These are phyloP conservation scores for Hymenoscyphus infarciens DNA, from an alignment of 2,329 filamentous ascomycete species.

Conservation along the genomic window DNA sequence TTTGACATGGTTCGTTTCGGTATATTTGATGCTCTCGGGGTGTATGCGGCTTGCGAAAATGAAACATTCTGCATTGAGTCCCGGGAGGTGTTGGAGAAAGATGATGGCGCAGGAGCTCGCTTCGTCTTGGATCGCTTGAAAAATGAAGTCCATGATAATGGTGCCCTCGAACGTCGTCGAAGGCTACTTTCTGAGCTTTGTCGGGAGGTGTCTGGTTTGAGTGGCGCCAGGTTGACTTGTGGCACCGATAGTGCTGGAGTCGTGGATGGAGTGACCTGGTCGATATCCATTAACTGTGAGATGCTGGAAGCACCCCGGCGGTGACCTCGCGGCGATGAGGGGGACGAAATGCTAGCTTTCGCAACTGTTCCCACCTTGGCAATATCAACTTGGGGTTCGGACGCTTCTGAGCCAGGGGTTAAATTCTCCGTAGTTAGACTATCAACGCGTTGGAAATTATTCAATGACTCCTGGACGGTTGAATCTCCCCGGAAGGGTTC, in stretches of 20 bases:
- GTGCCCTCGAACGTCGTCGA: slow-evolving; percentile 29
- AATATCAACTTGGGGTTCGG: slow-evolving; percentile 42
- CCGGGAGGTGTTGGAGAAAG: slow-evolving; percentile 88
- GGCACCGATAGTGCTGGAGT: slow-evolving; percentile 33
- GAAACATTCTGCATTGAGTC: slow-evolving; percentile 66
- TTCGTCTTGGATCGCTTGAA: slow-evolving; percentile 56
- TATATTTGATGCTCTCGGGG: slow-evolving; percentile 37
- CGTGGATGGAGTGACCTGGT: slow-evolving; percentile 33
- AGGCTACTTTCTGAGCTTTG: slow-evolving; percentile 54
- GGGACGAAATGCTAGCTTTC: slow-evolving; percentile 44
- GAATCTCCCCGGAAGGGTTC: slow-evolving; percentile 27
- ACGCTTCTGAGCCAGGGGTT: slow-evolving; percentile 31
- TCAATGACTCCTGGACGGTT: slow-evolving; percentile 12
- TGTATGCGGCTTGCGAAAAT: slow-evolving; percentile 25
- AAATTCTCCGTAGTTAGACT: slow-evolving; percentile 29
- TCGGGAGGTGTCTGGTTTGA: slow-evolving; percentile 31
- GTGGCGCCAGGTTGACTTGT: not conserved
- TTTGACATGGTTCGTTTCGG: slow-evolving; percentile 83
- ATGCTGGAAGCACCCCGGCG: slow-evolving; percentile 47
- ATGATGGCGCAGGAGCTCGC: slow-evolving; percentile 58
- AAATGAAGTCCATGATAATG: slow-evolving; percentile 64
- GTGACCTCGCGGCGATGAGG: slow-evolving; percentile 44
- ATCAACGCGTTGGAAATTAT: slow-evolving; percentile 20
- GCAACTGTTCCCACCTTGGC: slow-evolving; percentile 47
- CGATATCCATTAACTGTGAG: slow-evolving; percentile 49